Conservation (phyloP, 495 filamentous ascomycete species). For the Penicillium roqueforti region DNA sequence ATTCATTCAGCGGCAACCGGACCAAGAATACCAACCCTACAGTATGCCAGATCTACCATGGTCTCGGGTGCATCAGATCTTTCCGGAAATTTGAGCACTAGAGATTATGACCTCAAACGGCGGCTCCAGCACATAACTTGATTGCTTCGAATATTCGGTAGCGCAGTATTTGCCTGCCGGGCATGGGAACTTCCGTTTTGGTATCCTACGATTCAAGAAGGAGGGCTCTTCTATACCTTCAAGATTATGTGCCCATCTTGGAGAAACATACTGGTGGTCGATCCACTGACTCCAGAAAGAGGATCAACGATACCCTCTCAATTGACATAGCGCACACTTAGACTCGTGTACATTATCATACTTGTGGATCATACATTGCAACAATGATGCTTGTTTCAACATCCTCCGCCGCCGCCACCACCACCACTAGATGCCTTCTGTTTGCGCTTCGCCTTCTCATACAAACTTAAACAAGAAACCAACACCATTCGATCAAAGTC, state of each 20-base stretch:
- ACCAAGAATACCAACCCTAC: background rate
- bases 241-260: background rate
- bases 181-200: background rate
- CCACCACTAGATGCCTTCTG: slow-evolving; percentile 10
- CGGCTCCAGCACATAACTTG: background rate
- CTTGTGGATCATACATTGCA: background rate
- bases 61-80: background rate
- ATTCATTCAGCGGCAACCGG: background rate
- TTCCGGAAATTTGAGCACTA: background rate
- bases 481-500: slow-evolving; percentile 25
- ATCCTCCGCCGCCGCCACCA: background rate
- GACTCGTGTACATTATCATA: background rate
- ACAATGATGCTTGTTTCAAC: slow-evolving; percentile 1
- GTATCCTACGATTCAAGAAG: background rate
- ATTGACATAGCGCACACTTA: background rate
- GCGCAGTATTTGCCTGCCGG: background rate
- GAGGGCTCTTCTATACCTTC: background rate
- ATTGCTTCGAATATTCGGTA: background rate
- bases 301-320: background rate
- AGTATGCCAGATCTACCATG: background rate
- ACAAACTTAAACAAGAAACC: slow-evolving; percentile 19
- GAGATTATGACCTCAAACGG: background rate
- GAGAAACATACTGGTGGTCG: background rate
- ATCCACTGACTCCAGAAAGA: background rate
- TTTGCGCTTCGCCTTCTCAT: slow-evolving; percentile 17